Evolutionary conservation across 2,329 filamentous ascomycete species (phyloP), one percentile per base, ranked within the genome.

Genomic region (Ramichloridium luteum): DNA sequence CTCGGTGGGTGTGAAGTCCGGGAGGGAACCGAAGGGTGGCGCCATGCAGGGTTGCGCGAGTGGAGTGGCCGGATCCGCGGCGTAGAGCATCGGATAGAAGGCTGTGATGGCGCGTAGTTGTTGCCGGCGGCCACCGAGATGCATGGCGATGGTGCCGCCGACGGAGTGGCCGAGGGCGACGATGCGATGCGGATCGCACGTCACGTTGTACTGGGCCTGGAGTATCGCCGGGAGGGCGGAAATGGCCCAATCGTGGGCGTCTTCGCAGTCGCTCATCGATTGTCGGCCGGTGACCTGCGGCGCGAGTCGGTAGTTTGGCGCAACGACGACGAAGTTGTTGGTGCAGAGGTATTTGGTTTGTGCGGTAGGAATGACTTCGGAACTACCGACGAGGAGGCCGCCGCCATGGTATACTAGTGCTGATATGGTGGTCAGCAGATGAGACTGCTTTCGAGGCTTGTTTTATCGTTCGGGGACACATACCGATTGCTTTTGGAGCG

Each of bases 111-210:
- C 42, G 23, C 40, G 39, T 6, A 45, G 10, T 12, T 23, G 13
- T 13, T 31, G 30, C 16, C 31, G 32, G 20, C 26, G 31, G 10
- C 36, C 33, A 16, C 28, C 40, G 74, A 83, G 42, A 68, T 45
- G 44, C 5, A 60, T 41, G 1, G 58, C 53, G 1, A 60, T 32
- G 1, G 49, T 51, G 1, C 57, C 57, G 1, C 57, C 57, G 2
- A 54, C 54, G 1, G 53, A 57, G 2, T 56, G 58, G 5, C 57
- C 58, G 33, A 57, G 55, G 0, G 51, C 50, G 27, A 58, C 52
- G 4, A 60, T 44, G 6, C 51, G 47, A 5, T 52, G 44, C 2
- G 39, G 28, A 22, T 60, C 52, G 4, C 59, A 31, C 10, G 39
- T 38, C 4, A 44, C 14, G 14, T 30, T 37, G 15, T 44, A 34